Percentiles rank a stretch among this genome's conserved stretches.
Conservation (phyloP, 768 basidiomycete species). For the Suillus cothurnatus region DNA sequence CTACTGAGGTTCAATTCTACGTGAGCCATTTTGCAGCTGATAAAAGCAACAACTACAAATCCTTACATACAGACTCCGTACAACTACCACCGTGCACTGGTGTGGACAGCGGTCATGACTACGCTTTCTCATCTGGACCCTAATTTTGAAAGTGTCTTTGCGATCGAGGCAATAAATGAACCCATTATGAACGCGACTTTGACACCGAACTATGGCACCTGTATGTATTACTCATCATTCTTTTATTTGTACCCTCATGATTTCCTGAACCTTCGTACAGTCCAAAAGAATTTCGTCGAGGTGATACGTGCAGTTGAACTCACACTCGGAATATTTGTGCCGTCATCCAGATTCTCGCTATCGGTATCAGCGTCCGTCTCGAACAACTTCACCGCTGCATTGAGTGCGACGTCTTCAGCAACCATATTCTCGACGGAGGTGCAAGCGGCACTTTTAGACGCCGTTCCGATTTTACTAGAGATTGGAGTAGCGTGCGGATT, state of each 20-base stretch:
- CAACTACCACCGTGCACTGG: slow-evolving; percentile 76
- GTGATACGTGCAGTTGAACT: slow-evolving; percentile 66
- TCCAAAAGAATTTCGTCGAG: slow-evolving; percentile 69
- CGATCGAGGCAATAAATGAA: slow-evolving; percentile 79
- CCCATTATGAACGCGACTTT: slow-evolving; percentile 69
- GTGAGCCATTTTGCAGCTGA: slow-evolving; percentile 37
- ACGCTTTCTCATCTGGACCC: slow-evolving; percentile 69
- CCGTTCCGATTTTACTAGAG: slow-evolving; percentile 39
- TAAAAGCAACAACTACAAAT: slow-evolving; percentile 5
- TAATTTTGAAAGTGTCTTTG: slow-evolving; percentile 61
- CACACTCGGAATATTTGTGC: slow-evolving; percentile 53
- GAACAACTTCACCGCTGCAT: slow-evolving; percentile 40
- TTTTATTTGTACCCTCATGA: slow-evolving; percentile 5
- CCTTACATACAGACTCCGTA: slow-evolving; percentile 51
- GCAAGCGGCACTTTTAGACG: slow-evolving; percentile 32
- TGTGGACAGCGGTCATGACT: slow-evolving; percentile 86
- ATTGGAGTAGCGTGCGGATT: slow-evolving; percentile 28
- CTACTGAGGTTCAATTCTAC: slow-evolving; percentile 70
- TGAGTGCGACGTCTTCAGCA: slow-evolving; percentile 22
- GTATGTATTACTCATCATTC: slow-evolving; percentile 41
- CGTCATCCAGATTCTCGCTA: slow-evolving; percentile 9
- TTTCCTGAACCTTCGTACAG: slow-evolving; percentile 36
- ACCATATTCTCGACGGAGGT: slow-evolving; percentile 33
- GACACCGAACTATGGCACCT: slow-evolving; percentile 72
- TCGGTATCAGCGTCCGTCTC: slow-evolving; percentile 18